These are phyloP conservation scores for Yamagishiella unicocca DNA, from an alignment of 139 green algal species.

Conservation along the genomic window DNA sequence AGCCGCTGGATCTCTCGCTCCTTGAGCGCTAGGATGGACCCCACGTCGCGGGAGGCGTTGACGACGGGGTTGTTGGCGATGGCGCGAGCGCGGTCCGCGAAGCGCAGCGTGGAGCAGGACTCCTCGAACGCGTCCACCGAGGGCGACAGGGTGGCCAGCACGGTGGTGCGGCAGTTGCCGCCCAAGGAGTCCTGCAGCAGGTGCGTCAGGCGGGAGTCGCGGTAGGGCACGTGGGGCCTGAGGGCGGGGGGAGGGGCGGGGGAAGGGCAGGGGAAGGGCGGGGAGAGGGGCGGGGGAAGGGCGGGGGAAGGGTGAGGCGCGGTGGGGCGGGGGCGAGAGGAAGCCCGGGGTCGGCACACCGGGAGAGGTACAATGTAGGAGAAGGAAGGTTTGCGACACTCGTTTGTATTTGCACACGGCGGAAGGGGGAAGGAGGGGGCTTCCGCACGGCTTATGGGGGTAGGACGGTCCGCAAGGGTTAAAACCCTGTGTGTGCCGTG, in stretches of 20 bases:
- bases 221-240: constrained; percentile 73
- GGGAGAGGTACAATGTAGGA: background rate
- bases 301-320: background rate
- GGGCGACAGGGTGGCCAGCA: constrained; percentile 67
- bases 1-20: constrained; percentile 68
- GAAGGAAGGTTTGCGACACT: too few relatives aligned
- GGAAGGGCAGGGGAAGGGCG: background rate
- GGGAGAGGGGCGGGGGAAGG: background rate
- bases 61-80: constrained; percentile 71
- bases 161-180: constrained; percentile 63
- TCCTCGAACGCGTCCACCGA: constrained; percentile 63
- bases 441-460: too few relatives aligned
- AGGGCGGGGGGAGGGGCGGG: background rate
- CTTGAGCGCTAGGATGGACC: constrained; percentile 55
- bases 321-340: background rate
- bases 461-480: too few relatives aligned
- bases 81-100: constrained; percentile 63
- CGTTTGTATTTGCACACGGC: too few relatives aligned
- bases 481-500: too few relatives aligned
- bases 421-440: too few relatives aligned
- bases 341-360: background rate
- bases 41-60: constrained; percentile 58
- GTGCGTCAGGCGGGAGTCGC: constrained; percentile 83
- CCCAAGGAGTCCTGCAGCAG: constrained; percentile 85
- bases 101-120: constrained; percentile 68